These are phyloP conservation scores for Closterium sp. DNA, from an alignment of 139 green algal species.

Conservation along the genomic window DNA sequence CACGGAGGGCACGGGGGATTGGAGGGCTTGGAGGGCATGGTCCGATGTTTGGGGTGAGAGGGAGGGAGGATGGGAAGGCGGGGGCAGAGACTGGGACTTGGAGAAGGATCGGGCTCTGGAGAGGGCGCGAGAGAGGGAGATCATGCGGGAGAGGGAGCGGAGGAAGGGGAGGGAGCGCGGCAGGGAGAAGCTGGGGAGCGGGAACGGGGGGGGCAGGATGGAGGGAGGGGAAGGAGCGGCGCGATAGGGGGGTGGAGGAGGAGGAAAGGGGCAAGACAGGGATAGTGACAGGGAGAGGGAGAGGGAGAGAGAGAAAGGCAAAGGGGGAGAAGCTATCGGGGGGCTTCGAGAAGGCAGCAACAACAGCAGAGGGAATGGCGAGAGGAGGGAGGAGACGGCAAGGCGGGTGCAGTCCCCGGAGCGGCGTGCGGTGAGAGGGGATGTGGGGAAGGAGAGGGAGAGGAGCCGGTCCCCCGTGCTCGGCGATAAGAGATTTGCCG, in stretches of 20 bases:
- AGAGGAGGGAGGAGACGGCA: neutral
- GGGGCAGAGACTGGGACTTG: neutral
- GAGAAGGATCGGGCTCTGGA: neutral
- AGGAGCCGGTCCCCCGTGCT: neutral
- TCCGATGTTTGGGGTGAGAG: neutral
- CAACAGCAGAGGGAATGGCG: neutral
- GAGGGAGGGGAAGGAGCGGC: neutral
- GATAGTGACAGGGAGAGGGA: constrained; percentile 42
- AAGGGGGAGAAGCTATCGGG: neutral
- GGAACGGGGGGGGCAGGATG: neutral
- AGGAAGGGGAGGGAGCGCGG: neutral
- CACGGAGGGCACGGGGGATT: neutral
- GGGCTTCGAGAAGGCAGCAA: neutral
- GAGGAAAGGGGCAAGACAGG: too few species aligned
- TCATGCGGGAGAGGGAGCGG: neutral
- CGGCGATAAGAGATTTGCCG: neutral
- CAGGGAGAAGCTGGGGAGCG: neutral
- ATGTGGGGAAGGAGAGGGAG: neutral
- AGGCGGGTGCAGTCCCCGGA: neutral
- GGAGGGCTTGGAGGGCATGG: neutral
- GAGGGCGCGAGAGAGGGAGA: neutral
- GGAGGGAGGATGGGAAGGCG: neutral
- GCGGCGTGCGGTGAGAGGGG: neutral
- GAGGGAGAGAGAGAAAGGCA: neutral
- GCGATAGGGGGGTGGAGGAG: neutral